These are phyloP conservation scores for Cenchrus fungigraminus DNA, from an alignment of 176 grass and related monocot species.

Conservation along the genomic window DNA sequence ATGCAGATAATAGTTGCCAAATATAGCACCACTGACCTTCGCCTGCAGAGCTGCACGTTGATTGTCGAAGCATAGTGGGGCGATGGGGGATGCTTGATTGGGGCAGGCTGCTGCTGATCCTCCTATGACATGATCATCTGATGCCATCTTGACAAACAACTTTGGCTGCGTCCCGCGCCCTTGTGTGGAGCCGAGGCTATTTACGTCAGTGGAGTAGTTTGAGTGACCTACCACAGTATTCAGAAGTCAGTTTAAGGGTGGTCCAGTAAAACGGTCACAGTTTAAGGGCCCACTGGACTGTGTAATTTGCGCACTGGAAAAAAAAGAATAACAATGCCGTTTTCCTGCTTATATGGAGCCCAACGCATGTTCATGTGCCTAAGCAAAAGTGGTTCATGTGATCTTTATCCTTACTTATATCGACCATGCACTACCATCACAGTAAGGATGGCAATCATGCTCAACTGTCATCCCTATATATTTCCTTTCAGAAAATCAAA, in stretches of 20 bases:
- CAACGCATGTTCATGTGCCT: conserved; percentile 36
- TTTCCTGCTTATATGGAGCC: conserved; percentile 21
- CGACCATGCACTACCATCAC: background rate
- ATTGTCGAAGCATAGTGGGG: conserved; percentile 44
- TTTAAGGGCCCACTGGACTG: background rate
- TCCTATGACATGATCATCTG: conserved; percentile 49
- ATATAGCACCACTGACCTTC: conserved; percentile 56
- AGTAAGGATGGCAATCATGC: background rate
- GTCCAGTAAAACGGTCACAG: background rate
- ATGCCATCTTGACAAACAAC: conserved; percentile 39
- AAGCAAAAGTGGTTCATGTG: conserved; percentile 35
- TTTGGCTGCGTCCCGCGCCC: conserved; percentile 12
- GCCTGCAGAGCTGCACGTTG: conserved; percentile 51
- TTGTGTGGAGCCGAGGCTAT: conserved; percentile 36
- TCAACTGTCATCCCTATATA: background rate
- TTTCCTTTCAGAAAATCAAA: conserved; percentile 4
- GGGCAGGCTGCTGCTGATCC: conserved; percentile 37
- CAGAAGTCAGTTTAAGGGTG: conserved; percentile 23
- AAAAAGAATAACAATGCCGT: background rate
- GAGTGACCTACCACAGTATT: conserved; percentile 24
- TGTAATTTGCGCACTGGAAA: background rate
- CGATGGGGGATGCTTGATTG: conserved; percentile 18
- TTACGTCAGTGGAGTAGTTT: conserved; percentile 30
- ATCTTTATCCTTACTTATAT: background rate
- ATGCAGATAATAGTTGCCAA: conserved; percentile 69